Evolutionary conservation across 2,329 filamentous ascomycete genomes (phyloP), one percentile per base, ranked within the genome.

Genomic region (Xylariales sp.): DNA sequence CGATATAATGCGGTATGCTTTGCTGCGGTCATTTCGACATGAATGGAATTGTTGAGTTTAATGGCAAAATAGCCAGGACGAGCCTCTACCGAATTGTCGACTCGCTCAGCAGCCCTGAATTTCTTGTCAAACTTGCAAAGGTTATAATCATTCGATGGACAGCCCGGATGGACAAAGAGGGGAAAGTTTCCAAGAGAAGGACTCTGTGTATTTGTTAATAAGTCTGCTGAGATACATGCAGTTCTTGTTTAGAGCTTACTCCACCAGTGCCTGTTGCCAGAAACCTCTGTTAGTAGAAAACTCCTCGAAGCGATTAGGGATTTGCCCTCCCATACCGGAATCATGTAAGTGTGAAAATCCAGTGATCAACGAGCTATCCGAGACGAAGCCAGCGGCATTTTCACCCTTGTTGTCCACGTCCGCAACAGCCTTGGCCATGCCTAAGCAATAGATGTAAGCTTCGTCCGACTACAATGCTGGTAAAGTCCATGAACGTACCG

Each of bases 11-110:
- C 71, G 4, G 77, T 66, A 43, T 74, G 78, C 43, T 74, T 65
- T 0, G 76, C 72, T 2, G 75, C 66, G 0, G 78, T 78, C 78
- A 83, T 83, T 55, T 83, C 76, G 2, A 74, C 71, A 7, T 57
- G 55, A 21, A 84, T 69, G 4, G 69, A 69, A 38, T 74, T 80
- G 33, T 70, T 68, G 14, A 83, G 62, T 30, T 67, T 65, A 7
- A 84, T 59, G 14, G 67, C 62, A 48, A 84, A 83, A 50, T 79
- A 80, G 1, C 80, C 80, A 2, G 77, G 75, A 15, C 64, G 62
- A 3, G 80, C 78, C 19, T 62, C 58, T 8, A 72, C 62, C 2
- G 74, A 72, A 42, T 62, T 64, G n/a, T 67, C 66, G 42, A 67
- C 59, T 37, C 78, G 75, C 15, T 59, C 56, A 0, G 66, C 63